Conservation (phyloP, 2,329 filamentous ascomycete genomes). For the Pseudogymnoascus sp. region DNA sequence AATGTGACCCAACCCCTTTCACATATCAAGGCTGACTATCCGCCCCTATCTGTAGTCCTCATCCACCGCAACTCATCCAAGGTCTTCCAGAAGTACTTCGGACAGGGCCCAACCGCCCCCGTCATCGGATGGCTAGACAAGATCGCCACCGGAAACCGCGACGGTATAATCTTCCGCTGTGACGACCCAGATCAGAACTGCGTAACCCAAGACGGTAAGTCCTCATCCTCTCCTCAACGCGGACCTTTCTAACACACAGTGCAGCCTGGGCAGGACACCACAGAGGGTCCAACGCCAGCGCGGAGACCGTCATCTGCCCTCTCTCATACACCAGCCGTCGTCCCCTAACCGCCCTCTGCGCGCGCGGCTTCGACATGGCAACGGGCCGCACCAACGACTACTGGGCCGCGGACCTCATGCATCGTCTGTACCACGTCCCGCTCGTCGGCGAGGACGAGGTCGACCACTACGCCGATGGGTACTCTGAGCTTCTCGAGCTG, state of each 20-base stretch:
- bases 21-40: not conserved
- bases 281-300: conserved; percentile 55
- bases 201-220: conserved; percentile 35
- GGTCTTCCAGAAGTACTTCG: conserved; percentile 60
- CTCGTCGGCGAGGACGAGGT: conserved; percentile 50
- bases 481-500: conserved; percentile 44
- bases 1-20: not conserved
- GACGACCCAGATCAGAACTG: conserved; percentile 63
- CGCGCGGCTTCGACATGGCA: conserved; percentile 53
- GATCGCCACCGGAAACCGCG: conserved; percentile 49
- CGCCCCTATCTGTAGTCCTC: conserved; percentile 30
- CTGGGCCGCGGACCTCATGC: conserved; percentile 59
- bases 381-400: conserved; percentile 48
- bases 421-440: conserved; percentile 57
- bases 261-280: conserved; percentile 59
- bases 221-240: not conserved
- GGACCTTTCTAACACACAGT: not conserved
- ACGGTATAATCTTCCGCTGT: conserved; percentile 53
- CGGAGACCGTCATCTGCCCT: conserved; percentile 62
- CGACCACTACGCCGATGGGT: conserved; percentile 54
- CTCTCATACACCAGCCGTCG: conserved; percentile 50
- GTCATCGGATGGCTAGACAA: conserved; percentile 55
- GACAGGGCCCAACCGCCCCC: conserved; percentile 46
- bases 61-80: conserved; percentile 47
- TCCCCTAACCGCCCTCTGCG: conserved; percentile 51